Percentiles rank a stretch among this genome's conserved stretches.
Conservation (phyloP, 2,329 filamentous ascomycete species). For the Phaeosphaeriaceae sp. region DNA sequence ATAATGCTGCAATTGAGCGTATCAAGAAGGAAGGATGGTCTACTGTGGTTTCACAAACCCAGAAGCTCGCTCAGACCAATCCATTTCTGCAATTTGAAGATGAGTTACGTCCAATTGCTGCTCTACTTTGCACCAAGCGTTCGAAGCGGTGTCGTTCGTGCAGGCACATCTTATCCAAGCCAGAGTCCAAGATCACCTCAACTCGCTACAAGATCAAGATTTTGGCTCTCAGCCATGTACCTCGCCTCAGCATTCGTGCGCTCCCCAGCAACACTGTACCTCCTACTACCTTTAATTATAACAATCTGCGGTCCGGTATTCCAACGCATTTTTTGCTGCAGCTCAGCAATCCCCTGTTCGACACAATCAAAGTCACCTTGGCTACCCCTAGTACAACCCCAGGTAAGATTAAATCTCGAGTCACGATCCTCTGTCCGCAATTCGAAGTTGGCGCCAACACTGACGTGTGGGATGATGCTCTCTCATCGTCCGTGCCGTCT, state of each 20-base stretch:
- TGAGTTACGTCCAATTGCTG: slow-evolving; percentile 80
- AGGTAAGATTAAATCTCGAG: slow-evolving; percentile 59
- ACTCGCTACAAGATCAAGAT: slow-evolving; percentile 92
- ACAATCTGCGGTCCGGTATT: slow-evolving; percentile 55
- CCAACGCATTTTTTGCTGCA: slow-evolving; percentile 83
- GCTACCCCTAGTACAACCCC: slow-evolving; percentile 69
- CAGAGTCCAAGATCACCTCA: slow-evolving; percentile 86
- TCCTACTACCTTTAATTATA: slow-evolving; percentile 57
- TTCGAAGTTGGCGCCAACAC: slow-evolving; percentile 95
- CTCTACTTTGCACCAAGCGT: slow-evolving; percentile 86
- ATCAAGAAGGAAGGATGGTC: slow-evolving; percentile 69
- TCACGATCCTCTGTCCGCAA: slow-evolving; percentile 92
- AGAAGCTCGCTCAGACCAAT: slow-evolving; percentile 59
- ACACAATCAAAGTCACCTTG: slow-evolving; percentile 83
- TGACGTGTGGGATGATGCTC: slow-evolving; percentile 90
- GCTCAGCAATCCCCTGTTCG: slow-evolving; percentile 92
- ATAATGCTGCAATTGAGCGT: slow-evolving; percentile 64
- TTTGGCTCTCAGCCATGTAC: slow-evolving; percentile 84
- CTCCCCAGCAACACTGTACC: slow-evolving; percentile 55
- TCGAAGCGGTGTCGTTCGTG: slow-evolving; percentile 92
- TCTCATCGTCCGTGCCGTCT: slow-evolving; percentile 57
- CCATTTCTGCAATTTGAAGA: slow-evolving; percentile 67
- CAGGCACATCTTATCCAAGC: slow-evolving; percentile 93
- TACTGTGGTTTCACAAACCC: slow-evolving; percentile 62
- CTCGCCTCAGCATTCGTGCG: slow-evolving; percentile 75